A percentile compares a stretch with the other conserved stretches of the same genome.
Evolutionary conservation across 2,329 filamentous ascomycete genomes (phyloP).

Genomic region (Phoma sp.): DNA sequence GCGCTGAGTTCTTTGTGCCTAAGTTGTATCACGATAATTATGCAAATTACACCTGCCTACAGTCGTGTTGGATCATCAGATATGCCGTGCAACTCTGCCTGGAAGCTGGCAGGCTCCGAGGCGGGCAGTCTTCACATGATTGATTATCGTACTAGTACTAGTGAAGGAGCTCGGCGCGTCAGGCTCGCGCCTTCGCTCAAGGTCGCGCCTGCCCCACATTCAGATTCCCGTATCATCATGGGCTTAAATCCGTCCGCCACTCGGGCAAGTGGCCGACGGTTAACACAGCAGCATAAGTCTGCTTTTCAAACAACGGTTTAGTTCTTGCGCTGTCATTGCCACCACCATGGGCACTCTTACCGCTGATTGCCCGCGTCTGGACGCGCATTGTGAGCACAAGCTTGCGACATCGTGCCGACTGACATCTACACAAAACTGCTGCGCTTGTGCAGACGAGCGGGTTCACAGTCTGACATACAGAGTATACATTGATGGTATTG

Average conservation of each 20-base stretch:
- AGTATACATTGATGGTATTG: constrained; percentile 59
- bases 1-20: neutral
- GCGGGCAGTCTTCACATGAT: neutral
- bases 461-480: constrained; percentile 53
- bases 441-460: constrained; percentile 50
- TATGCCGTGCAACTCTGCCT: neutral
- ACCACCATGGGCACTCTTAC: constrained; percentile 50
- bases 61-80: neutral
- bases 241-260: constrained; percentile 10
- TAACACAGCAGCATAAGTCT: neutral
- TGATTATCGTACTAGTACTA: neutral
- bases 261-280: neutral
- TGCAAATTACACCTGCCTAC: neutral
- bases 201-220: constrained; percentile 14
- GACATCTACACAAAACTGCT: constrained; percentile 50
- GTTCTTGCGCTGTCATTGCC: neutral
- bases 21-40: neutral
- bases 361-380: constrained; percentile 44
- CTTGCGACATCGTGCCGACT: constrained; percentile 51
- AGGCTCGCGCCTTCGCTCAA: neutral
- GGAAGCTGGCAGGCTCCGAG: neutral
- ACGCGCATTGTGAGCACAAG: constrained; percentile 50
- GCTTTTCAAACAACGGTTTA: neutral
- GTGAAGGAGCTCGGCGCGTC: neutral
- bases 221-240: constrained; percentile 7